Evolutionary conservation across 169 alveolate genomes (phyloP).

Genomic region (Theileria sp.): DNA sequence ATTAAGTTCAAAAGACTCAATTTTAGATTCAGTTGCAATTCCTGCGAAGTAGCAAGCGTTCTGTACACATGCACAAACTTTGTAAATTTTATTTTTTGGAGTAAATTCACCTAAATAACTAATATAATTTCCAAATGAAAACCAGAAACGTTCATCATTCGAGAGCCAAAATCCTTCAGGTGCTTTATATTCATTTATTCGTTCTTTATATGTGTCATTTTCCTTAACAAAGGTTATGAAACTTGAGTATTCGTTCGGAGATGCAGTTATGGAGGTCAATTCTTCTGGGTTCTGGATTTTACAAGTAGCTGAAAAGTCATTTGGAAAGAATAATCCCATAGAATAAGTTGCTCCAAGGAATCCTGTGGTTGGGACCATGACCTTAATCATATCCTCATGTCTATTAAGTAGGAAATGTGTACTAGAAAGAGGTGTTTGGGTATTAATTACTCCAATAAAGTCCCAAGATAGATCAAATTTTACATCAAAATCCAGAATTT

Average conservation of each 20-base stretch:
- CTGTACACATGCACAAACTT: slow-evolving; percentile 38
- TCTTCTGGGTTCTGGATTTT: not conserved
- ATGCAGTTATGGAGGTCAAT: not conserved
- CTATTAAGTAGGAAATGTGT: slow-evolving; percentile 4
- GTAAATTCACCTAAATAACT: slow-evolving; percentile 21
- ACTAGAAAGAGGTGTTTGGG: slow-evolving; percentile 4
- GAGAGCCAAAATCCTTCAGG: slow-evolving; percentile 50
- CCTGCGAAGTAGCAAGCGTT: slow-evolving; percentile 35
- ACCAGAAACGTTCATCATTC: slow-evolving; percentile 16
- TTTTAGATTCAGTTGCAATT: slow-evolving; percentile 22
- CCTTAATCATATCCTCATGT: not conserved
- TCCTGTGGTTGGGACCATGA: slow-evolving; percentile 17
- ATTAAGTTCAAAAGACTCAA: slow-evolving; percentile 26
- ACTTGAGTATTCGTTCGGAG: not conserved
- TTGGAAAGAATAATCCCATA: slow-evolving; percentile 29
- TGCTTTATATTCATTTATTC: not conserved
- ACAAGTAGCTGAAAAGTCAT: slow-evolving; percentile 32
- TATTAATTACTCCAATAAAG: slow-evolving; percentile 31
- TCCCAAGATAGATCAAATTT: not conserved
- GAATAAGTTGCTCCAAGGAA: not conserved
- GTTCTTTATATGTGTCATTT: not conserved
- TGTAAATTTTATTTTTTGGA: slow-evolving; percentile 19
- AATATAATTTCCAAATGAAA: not conserved
- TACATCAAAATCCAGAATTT: not conserved
- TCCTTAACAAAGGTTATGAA: not conserved